These are phyloP conservation scores for Pyrenochaeta sp. DNA, from an alignment of 2,329 filamentous ascomycete species.

Conservation along the genomic window DNA sequence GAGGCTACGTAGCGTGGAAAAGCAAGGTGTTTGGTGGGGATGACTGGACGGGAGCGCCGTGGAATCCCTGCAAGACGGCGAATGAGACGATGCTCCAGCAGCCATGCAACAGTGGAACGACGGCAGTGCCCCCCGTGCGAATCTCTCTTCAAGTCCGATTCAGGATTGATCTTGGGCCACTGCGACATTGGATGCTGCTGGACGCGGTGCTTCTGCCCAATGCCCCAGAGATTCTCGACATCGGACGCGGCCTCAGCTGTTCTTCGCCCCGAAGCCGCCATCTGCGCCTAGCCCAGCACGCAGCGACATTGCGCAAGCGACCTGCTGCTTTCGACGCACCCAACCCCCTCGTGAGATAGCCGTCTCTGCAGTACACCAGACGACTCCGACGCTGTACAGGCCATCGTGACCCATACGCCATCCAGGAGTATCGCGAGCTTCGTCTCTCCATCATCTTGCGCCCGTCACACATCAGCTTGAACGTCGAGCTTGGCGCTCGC, in stretches of 20 bases:
- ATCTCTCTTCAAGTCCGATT: neutral
- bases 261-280: constrained; percentile 1
- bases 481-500: constrained; percentile 27
- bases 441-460: constrained; percentile 3
- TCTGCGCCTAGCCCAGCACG: constrained; percentile 1
- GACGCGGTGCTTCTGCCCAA: neutral
- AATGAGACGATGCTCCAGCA: constrained; percentile 12
- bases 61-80: constrained; percentile 7
- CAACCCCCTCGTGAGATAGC: constrained; percentile 20
- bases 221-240: neutral
- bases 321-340: constrained; percentile 28
- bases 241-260: neutral
- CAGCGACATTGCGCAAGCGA: constrained; percentile 26
- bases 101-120: neutral
- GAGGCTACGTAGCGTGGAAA: constrained; percentile 5
- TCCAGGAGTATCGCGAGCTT: constrained; percentile 6
- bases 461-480: constrained; percentile 15
- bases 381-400: constrained; percentile 10
- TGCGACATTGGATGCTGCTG: neutral
- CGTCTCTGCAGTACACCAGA: neutral
- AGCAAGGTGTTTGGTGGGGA: constrained; percentile 8
- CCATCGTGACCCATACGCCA: constrained; percentile 8
- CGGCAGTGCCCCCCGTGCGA: neutral
- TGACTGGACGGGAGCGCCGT: constrained; percentile 7
- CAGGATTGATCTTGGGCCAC: neutral